phyloP scores from a whole-genome alignment of 331 rosid species.

The Prunus yedoensis region DNA sequence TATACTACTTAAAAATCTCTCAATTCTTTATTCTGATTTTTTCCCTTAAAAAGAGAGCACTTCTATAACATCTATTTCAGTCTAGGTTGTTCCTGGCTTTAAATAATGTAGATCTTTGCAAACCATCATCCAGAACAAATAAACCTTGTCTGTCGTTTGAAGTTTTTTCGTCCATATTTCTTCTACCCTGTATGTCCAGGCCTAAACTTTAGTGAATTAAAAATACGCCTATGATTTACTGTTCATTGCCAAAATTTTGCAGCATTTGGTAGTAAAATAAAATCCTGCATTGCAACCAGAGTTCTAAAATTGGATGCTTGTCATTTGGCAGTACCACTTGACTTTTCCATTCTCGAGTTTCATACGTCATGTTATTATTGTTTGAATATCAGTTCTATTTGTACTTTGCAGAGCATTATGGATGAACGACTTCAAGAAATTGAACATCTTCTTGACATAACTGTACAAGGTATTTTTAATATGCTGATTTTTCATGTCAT shows the following conservation, averaged over 20 bases:
- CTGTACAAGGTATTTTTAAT: constrained; percentile 59
- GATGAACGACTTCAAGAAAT: constrained; percentile 61
- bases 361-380: background rate
- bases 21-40: background rate
- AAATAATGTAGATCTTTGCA: too few relatives aligned
- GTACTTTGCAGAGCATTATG: constrained; percentile 57
- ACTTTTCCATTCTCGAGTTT: background rate
- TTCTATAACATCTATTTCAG: background rate
- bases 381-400: constrained; percentile 20
- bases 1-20: background rate
- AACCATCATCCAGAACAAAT: background rate
- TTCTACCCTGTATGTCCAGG: background rate
- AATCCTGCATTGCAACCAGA: background rate
- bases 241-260: background rate
- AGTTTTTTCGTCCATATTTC: background rate
- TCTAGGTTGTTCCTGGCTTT: background rate
- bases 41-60: background rate
- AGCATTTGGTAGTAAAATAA: background rate
- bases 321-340: background rate
- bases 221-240: background rate
- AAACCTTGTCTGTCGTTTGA: background rate
- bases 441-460: constrained; percentile 72
- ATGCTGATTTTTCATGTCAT: background rate
- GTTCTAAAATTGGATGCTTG: background rate
- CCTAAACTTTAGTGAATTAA: background rate